Conservation (phyloP, 495 filamentous ascomycete species). For the Penicillium canariense region DNA sequence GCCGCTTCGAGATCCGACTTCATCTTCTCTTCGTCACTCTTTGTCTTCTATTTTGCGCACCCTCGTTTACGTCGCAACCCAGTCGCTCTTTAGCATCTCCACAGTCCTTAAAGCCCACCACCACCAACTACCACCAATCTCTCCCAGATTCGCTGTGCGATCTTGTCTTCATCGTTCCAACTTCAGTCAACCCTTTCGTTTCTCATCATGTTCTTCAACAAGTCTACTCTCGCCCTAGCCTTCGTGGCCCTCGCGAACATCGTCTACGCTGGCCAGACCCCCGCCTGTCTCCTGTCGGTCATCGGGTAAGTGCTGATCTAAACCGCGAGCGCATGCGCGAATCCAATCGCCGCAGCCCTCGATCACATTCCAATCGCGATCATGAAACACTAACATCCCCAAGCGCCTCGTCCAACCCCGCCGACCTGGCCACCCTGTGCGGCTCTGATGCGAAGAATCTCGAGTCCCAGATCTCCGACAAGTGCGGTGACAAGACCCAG, state of each 20-base stretch:
- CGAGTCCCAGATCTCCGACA: slow-evolving; percentile 27
- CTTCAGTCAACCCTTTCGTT: slow-evolving; percentile 9
- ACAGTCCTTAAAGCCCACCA: slow-evolving; percentile 16
- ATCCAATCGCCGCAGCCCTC: neutral
- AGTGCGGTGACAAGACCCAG: slow-evolving; percentile 29
- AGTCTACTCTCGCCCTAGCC: slow-evolving; percentile 33
- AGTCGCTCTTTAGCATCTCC: slow-evolving; percentile 26
- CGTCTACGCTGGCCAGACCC: slow-evolving; percentile 27
- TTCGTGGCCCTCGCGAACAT: slow-evolving; percentile 37
- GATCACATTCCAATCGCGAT: slow-evolving; percentile 1
- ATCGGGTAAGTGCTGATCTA: slow-evolving; percentile 31
- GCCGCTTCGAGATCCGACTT: slow-evolving; percentile 13
- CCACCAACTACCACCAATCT: neutral
- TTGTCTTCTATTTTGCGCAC: slow-evolving; percentile 23
- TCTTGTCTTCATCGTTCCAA: slow-evolving; percentile 16
- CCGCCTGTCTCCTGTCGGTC: slow-evolving; percentile 37
- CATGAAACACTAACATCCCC: slow-evolving; percentile 15
- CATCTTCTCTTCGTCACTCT: slow-evolving; percentile 27
- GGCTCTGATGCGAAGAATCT: slow-evolving; percentile 28
- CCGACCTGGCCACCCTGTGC: slow-evolving; percentile 32
- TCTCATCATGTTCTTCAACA: slow-evolving; percentile 38
- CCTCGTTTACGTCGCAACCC: slow-evolving; percentile 12
- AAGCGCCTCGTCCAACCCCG: slow-evolving; percentile 27
- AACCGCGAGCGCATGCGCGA: neutral
- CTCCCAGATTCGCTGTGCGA: slow-evolving; percentile 28